phyloP scores from a whole-genome alignment of 129 eudicot species.

The Saussurea involucrata region DNA sequence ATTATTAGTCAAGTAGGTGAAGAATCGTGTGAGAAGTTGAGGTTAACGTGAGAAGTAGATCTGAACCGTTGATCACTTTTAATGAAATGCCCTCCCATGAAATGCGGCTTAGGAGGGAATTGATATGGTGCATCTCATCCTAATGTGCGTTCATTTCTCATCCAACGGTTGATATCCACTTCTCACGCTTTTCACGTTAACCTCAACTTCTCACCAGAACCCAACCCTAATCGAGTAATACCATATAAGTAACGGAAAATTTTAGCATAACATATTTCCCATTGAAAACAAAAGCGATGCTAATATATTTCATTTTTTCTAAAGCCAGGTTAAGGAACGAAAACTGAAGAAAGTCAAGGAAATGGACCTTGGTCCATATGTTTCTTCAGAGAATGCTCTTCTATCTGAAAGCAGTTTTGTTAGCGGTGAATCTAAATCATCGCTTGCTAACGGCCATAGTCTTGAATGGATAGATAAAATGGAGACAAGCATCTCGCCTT shows the following conservation, averaged over 20 bases:
- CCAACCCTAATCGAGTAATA: neutral
- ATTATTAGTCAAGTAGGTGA: no score
- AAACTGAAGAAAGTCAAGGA: constrained; percentile 60
- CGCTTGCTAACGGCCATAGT: constrained; percentile 38
- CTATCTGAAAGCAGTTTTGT: constrained; percentile 62
- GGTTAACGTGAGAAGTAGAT: no score
- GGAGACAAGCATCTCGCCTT: constrained; percentile 21
- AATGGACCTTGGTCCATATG: constrained; percentile 41
- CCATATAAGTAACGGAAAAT: neutral
- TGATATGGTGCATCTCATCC: no score
- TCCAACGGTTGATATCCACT: no score
- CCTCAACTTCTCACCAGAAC: no score
- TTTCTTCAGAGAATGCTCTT: constrained; percentile 68
- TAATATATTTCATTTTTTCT: constrained; percentile 19
- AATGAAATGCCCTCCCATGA: no score
- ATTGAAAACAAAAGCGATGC: neutral
- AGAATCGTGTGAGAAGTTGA: no score
- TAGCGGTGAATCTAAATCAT: constrained; percentile 33
- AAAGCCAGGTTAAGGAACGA: constrained; percentile 66
- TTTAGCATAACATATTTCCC: neutral
- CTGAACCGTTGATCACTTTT: no score
- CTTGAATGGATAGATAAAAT: constrained; percentile 48
- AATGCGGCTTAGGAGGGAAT: no score
- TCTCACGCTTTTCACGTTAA: no score
- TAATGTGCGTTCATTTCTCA: no score